Percentiles rank a stretch among this genome's conserved stretches.
Evolutionary conservation across 2,329 filamentous ascomycete genomes (phyloP).

Genomic region (Zymoseptoria tritici): DNA sequence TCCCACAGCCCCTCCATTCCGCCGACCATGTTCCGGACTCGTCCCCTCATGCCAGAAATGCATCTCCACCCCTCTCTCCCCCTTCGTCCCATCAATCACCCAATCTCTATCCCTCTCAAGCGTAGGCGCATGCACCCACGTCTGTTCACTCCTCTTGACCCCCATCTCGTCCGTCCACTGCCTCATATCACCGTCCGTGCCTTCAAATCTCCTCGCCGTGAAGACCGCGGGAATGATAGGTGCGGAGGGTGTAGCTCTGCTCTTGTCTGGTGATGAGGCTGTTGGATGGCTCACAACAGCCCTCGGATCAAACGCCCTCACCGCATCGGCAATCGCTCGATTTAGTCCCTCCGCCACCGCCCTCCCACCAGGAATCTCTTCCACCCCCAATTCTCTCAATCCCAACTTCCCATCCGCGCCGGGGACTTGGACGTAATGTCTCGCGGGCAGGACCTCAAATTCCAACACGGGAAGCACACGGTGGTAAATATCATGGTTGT

Average conservation of each 20-base stretch:
- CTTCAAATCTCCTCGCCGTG: constrained; percentile 31
- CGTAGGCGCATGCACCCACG: constrained; percentile 40
- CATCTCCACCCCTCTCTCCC: constrained; percentile 1
- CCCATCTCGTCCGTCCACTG: constrained; percentile 36
- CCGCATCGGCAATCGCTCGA: constrained; percentile 30
- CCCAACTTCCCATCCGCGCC: constrained; percentile 16
- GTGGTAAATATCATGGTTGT: constrained; percentile 47
- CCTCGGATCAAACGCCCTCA: constrained; percentile 22
- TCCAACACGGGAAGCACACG: constrained; percentile 48
- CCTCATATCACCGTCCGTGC: constrained; percentile 35
- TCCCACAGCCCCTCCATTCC: too few species aligned
- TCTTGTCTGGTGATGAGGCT: too few species aligned
- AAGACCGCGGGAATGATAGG: constrained; percentile 25
- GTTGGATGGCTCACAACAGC: not conserved
- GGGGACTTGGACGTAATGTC: constrained; percentile 42
- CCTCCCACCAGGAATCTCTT: constrained; percentile 19
- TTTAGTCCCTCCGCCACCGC: constrained; percentile 18
- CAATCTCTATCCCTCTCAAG: constrained; percentile 29
- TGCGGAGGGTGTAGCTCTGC: too few species aligned
- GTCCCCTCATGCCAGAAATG: not conserved
- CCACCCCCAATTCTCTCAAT: constrained; percentile 41
- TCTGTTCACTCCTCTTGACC: constrained; percentile 36
- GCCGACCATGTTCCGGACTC: not conserved
- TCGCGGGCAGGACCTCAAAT: constrained; percentile 46
- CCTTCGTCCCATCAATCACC: constrained; percentile 18